Evolutionary conservation across 306 rosid genomes (phyloP).

Genomic region (Sphenostylis stenocarpa): DNA sequence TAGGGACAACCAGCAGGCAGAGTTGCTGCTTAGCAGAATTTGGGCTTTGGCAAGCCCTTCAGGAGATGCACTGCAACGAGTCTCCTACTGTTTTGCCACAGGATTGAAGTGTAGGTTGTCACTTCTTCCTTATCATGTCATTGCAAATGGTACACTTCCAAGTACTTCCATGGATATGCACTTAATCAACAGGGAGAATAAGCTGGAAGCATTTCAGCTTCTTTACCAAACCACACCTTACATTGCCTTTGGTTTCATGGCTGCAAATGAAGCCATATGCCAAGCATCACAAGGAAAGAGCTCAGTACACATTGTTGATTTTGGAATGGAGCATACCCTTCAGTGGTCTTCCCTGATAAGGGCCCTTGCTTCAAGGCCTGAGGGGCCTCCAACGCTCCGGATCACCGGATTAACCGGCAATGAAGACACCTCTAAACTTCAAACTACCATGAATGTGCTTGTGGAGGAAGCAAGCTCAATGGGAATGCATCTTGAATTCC

Average conservation of each 20-base stretch:
- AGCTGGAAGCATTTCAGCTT: constrained; percentile 65
- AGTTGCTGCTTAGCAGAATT: constrained; percentile 50
- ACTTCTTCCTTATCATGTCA: constrained; percentile 51
- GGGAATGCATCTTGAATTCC: constrained; percentile 53
- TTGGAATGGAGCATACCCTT: constrained; percentile 69
- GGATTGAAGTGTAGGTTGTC: constrained; percentile 69
- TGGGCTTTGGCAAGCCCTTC: constrained; percentile 54
- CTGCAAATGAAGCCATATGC: constrained; percentile 74
- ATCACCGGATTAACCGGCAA: constrained; percentile 52
- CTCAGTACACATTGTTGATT: constrained; percentile 64
- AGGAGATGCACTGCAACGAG: constrained; percentile 77
- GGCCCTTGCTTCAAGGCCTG: constrained; percentile 61
- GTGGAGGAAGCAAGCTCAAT: constrained; percentile 62
- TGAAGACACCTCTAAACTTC: constrained; percentile 38
- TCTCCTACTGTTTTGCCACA: constrained; percentile 57
- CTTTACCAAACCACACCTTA: constrained; percentile 82
- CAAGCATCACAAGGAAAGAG: constrained; percentile 62
- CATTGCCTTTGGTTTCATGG: constrained; percentile 72
- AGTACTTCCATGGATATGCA: constrained; percentile 38
- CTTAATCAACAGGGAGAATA: constrained; percentile 51
- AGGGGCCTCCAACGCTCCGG: constrained; percentile 62
- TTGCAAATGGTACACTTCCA: constrained; percentile 41
- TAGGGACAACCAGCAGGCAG: constrained; percentile 65
- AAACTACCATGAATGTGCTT: constrained; percentile 47
- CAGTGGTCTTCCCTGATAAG: constrained; percentile 84